A percentile compares a stretch with the other conserved stretches of the same genome.
Conservation (phyloP, 306 rosid genomes). For the Mucuna pruriens region DNA sequence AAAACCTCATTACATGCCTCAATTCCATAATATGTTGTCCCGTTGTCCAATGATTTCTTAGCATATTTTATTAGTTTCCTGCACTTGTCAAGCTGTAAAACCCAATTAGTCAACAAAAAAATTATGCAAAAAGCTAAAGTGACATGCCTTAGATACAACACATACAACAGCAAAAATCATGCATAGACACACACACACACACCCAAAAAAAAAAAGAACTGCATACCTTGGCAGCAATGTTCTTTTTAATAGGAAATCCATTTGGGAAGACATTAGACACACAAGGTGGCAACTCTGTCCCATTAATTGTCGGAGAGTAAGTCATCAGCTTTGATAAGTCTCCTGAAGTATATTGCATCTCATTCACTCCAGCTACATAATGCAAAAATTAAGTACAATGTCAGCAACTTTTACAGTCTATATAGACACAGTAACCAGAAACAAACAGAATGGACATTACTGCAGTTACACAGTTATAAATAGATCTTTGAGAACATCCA, state of each 20-base stretch:
- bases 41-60: constrained; percentile 61
- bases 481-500: constrained; percentile 19
- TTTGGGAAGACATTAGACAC: constrained; percentile 53
- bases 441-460: constrained; percentile 22
- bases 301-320: constrained; percentile 62
- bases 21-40: constrained; percentile 63
- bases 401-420: constrained; percentile 32
- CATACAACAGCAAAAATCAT: constrained; percentile 22
- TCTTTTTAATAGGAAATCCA: constrained; percentile 48
- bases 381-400: constrained; percentile 10
- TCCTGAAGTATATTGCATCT: constrained; percentile 80
- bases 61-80: constrained; percentile 72
- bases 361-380: constrained; percentile 66
- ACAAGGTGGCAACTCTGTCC: constrained; percentile 57
- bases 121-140: constrained; percentile 33
- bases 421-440: constrained; percentile 13
- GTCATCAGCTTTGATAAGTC: constrained; percentile 69
- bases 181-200: neutral
- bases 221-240: constrained; percentile 57
- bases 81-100: constrained; percentile 80
- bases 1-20: constrained; percentile 92
- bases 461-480: constrained; percentile 4
- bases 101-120: constrained; percentile 45
- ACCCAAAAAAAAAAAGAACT: constrained; percentile 12
- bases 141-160: neutral